These are phyloP conservation scores for Pichiaceae sp. DNA, from an alignment of 1,139 yeast species.

Conservation along the genomic window DNA sequence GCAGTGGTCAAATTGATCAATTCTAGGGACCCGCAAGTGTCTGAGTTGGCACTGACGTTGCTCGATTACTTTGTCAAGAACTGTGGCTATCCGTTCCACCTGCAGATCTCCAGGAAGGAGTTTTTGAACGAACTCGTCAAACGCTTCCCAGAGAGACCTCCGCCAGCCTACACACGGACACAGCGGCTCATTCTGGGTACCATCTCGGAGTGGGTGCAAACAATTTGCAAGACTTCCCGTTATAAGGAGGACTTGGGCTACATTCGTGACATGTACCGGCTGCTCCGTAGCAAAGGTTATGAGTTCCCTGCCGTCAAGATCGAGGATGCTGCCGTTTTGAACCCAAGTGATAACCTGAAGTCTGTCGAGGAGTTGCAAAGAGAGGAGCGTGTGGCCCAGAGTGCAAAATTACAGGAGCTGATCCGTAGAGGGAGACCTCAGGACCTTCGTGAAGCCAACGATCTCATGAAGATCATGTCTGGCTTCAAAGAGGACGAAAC, in stretches of 20 bases:
- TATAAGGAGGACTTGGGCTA: constrained; percentile 89
- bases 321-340: constrained; percentile 89
- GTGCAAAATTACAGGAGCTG: constrained; percentile 91
- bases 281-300: constrained; percentile 80
- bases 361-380: constrained; percentile 84
- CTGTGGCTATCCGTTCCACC: constrained; percentile 95
- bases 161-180: constrained; percentile 71
- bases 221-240: constrained; percentile 82
- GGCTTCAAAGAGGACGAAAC: constrained; percentile 80
- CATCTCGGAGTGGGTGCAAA: constrained; percentile 96
- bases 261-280: constrained; percentile 91
- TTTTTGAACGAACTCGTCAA: constrained; percentile 88
- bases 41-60: constrained; percentile 48
- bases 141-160: constrained; percentile 92
- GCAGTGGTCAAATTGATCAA: constrained; percentile 82
- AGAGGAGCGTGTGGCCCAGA: constrained; percentile 88
- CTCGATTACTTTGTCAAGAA: constrained; percentile 91
- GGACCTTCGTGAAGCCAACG: constrained; percentile 93
- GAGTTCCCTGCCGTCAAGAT: constrained; percentile 84
- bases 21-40: constrained; percentile 74
- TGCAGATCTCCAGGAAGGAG: constrained; percentile 91
- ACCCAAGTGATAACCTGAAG: constrained; percentile 84
- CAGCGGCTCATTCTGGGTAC: constrained; percentile 83
- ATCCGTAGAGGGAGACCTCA: constrained; percentile 94
- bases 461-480: constrained; percentile 95